phyloP scores from a whole-genome alignment of 1,284 basidiomycete genomes.

The Rhodotorula sp. region DNA sequence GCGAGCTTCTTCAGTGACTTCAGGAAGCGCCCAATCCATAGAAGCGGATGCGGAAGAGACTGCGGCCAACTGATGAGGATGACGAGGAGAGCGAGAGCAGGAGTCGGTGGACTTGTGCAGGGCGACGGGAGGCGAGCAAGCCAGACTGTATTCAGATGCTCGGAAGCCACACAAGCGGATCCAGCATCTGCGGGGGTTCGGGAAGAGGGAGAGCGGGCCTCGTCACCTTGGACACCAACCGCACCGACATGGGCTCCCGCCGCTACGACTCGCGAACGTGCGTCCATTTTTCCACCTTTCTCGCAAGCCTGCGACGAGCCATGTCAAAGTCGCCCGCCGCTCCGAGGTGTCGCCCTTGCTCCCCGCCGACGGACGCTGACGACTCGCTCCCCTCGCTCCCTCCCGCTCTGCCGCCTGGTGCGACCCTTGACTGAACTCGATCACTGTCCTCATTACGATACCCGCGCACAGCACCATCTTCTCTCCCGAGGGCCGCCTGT shows the following conservation, averaged over 20 bases:
- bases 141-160: too few relatives aligned
- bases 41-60: too few relatives aligned
- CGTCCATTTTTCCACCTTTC: neutral
- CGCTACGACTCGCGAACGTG: conserved; percentile 44
- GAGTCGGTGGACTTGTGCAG: too few relatives aligned
- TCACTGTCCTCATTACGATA: rapidly evolving
- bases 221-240: neutral
- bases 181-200: neutral
- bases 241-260: conserved; percentile 27
- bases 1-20: too few relatives aligned
- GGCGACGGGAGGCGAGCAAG: too few relatives aligned
- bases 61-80: too few relatives aligned
- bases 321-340: neutral
- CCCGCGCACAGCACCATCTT: conserved; percentile 40
- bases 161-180: neutral
- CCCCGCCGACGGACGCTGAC: neutral
- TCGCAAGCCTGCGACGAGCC: neutral
- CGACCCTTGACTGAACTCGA: neutral
- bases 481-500: conserved; percentile 47
- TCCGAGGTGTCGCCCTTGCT: neutral
- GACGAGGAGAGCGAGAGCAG: too few relatives aligned
- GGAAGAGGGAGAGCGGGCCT: neutral
- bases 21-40: too few relatives aligned
- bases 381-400: neutral
- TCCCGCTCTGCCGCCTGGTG: neutral